Conservation (phyloP, 352 stramenopile species). For the Phytopythium litorale region DNA sequence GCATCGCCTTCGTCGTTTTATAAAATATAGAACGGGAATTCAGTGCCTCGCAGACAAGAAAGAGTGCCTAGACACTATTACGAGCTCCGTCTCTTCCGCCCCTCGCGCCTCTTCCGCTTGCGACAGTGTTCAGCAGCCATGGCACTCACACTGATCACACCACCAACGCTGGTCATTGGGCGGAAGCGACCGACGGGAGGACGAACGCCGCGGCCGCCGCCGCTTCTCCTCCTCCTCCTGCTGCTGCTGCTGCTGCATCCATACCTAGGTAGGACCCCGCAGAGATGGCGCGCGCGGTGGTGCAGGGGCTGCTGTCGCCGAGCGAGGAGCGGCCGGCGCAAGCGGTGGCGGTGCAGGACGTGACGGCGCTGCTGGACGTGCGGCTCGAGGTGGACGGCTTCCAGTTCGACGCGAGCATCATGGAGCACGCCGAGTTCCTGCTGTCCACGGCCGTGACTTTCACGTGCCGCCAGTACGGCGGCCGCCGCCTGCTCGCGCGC, state of each 20-base stretch:
- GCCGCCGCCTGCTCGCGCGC: conserved; percentile 43
- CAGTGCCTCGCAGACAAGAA: too few relatives aligned
- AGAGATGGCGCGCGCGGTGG: conserved; percentile 4
- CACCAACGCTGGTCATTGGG: background rate
- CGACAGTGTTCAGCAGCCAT: too few relatives aligned
- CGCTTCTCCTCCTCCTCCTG: too few relatives aligned
- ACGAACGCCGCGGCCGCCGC: too few relatives aligned
- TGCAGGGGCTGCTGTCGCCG: background rate
- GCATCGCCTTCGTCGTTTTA: too few relatives aligned
- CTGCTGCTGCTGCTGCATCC: background rate
- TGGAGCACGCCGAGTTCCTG: conserved; percentile 77
- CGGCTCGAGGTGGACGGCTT: conserved; percentile 51
- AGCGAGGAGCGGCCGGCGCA: background rate
- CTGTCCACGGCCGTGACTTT: conserved; percentile 62
- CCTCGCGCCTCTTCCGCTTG: too few relatives aligned
- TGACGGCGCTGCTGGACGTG: conserved; percentile 65
- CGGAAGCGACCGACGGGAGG: background rate
- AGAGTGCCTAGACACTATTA: too few relatives aligned
- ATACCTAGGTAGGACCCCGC: background rate
- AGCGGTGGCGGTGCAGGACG: conserved; percentile 42
- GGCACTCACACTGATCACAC: too few relatives aligned
- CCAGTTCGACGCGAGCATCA: conserved; percentile 70
- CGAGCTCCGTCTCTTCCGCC: too few relatives aligned
- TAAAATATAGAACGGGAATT: too few relatives aligned
- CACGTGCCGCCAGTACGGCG: conserved; percentile 51